Evolutionary conservation across 306 rosid species (phyloP).

Genomic region (Erythrophleum fordii): DNA sequence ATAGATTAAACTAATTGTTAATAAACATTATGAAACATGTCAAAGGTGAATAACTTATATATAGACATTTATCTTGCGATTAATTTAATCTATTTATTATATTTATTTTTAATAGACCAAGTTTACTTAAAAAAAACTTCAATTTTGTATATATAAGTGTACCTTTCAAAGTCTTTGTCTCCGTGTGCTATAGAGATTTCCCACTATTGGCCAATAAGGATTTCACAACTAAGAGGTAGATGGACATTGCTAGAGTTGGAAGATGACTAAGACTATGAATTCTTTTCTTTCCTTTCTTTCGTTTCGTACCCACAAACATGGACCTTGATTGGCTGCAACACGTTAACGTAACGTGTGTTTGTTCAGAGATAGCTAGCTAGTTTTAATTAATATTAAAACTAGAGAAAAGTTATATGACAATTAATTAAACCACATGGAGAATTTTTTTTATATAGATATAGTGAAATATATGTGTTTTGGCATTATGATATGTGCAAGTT

Average conservation of each 20-base stretch:
- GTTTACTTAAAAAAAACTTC: too few species aligned
- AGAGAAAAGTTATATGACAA: neutral
- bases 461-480: slow-evolving; percentile 5
- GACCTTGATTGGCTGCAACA: slow-evolving; percentile 41
- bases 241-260: slow-evolving; percentile 36
- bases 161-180: neutral
- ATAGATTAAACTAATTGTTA: too few species aligned
- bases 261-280: slow-evolving; percentile 44
- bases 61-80: too few species aligned
- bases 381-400: slow-evolving; percentile 12
- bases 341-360: slow-evolving; percentile 32
- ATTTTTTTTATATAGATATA: neutral
- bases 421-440: slow-evolving; percentile 33
- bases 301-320: slow-evolving; percentile 39
- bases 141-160: neutral
- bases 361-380: slow-evolving; percentile 34
- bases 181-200: slow-evolving; percentile 33
- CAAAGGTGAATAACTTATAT: too few species aligned
- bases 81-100: neutral
- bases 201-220: slow-evolving; percentile 38
- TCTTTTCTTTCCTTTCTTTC: neutral
- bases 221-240: neutral
- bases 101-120: too few species aligned
- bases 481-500: slow-evolving; percentile 38
- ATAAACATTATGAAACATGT: too few species aligned